Evolutionary conservation across 2,329 filamentous ascomycete species (phyloP), one percentile per base, ranked within the genome.

Genomic region (Fusarium incarnatum): DNA sequence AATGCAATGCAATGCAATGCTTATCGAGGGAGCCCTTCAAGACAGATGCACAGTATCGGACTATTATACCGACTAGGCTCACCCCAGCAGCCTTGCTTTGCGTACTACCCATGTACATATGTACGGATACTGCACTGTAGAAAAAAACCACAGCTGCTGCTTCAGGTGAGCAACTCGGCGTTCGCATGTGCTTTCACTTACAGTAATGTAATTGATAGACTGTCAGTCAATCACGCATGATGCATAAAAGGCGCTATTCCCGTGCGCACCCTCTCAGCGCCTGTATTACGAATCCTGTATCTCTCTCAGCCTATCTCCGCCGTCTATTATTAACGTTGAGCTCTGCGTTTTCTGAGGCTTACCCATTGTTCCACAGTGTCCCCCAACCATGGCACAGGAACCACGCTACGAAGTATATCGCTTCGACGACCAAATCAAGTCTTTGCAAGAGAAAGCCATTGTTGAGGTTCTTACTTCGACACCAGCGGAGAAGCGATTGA

Each of bases 1-100:
- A 60, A 60, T 71, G 58, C 44, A 66, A 60, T 71, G 58, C 44
- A 66, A 64, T 71, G 58, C 44, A 66, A 64, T 60, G 63, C 63
- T 63, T 67, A 67, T 67, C 64, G 57, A 63, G 34, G 18, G 50
- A 52, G 32, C 37, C 28, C 30, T 49, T 32, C 37, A 45, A 25
- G 42, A 41, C 37, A 42, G 47, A 68, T 64, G 52, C 22, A 56
- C 40, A 52, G 37, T 48, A 50, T 50, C 22, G 32, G 48, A 48
- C 23, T 47, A 64, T 45, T 45, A 49, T 61, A 66, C 63, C 45
- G 56, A 28, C 63, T 50, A 30, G 63, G 48, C 60, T 61, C 54
- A 61, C 55, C 63, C 62, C 41, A 55, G 44, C 48, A 42, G 23
- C 63, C 47, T 53, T 54, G 56, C 59, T 58, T 47, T 42, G 30